Percentiles rank a stretch among this genome's conserved stretches.
Conservation (phyloP, 768 basidiomycete genomes). For the Gloeopeniophorella convolvens region DNA sequence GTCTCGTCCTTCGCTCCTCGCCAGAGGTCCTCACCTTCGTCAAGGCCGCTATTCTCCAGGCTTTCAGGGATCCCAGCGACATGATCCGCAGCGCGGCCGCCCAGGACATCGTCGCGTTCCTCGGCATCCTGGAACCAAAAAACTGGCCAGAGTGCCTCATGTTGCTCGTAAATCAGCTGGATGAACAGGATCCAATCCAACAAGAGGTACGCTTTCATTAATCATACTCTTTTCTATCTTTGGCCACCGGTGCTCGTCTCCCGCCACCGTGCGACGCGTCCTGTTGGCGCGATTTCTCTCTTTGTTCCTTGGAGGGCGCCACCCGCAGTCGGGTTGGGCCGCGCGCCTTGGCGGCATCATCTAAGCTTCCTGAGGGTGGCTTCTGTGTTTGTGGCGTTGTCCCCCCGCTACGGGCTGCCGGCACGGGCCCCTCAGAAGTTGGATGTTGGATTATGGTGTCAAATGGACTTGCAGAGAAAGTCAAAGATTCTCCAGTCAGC, state of each 20-base stretch:
- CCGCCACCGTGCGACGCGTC: not conserved
- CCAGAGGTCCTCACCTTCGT: constrained; percentile 65
- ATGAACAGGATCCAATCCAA: constrained; percentile 62
- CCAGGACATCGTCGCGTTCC: constrained; percentile 85
- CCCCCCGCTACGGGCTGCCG: not conserved
- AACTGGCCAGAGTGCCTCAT: constrained; percentile 95
- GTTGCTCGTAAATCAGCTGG: constrained; percentile 74
- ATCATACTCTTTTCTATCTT: not conserved
- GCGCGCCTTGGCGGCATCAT: too few relatives aligned
- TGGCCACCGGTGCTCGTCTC: not conserved
- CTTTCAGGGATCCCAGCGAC: constrained; percentile 72
- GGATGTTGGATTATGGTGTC: not conserved
- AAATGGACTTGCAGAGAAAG: not conserved
- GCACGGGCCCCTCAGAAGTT: not conserved
- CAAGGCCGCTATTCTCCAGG: constrained; percentile 68
- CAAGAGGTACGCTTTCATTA: constrained; percentile 66
- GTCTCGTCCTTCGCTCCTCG: constrained; percentile 62
- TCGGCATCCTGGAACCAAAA: constrained; percentile 80
- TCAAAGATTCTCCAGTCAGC: not conserved
- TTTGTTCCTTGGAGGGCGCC: not conserved
- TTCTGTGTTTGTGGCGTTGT: not conserved
- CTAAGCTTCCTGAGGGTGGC: not conserved
- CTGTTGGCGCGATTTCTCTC: not conserved
- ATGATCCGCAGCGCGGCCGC: constrained; percentile 94
- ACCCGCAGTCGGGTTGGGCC: too few relatives aligned